Evolutionary conservation across 2,329 filamentous ascomycete genomes (phyloP), one percentile per base, ranked within the genome.

Genomic region (Venturia effusa): DNA sequence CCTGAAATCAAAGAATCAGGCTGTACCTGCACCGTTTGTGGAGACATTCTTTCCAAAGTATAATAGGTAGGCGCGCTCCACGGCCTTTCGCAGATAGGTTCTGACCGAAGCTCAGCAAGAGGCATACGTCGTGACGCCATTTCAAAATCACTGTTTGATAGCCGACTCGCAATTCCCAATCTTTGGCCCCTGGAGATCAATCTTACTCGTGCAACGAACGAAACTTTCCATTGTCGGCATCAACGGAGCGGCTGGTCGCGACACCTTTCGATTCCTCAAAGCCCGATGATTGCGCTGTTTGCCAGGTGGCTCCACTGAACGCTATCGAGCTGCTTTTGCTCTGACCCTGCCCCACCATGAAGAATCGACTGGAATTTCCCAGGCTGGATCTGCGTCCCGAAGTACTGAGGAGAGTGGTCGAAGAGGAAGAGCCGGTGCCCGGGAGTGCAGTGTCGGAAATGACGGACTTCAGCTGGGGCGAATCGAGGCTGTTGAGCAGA

Each of bases 391-490:
- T 60, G 37, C 37, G 34, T n/a, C 27, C 34, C 3, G 59, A 60
- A 40, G 59, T 27, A 15, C 37, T 40, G 15, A n/a, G 40, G 27
- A 41, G 59, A 40, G 40, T 60, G 40, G 51, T 57, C 24, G 59
- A 60, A 43, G 59, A 60, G 59, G 59, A 27, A 37, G 59, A 60
- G n/a, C 43, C 59, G n/a, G 59, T 60, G 5, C 17, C 59, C 7
- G 59, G 59, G 40, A 60, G 59, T 41, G 34, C 40, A 41, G 37
- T 43, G 22, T 60, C 40, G 15, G 59, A 41, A 43, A 60, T 1
- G 34, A 43, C 37, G 8, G 59, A 60, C 59, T 34, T 2, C 4
- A 43, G 59, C 8, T 43, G 37, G 40, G 37, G 43, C 48, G 61
- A n/a, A 6, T 32, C 51, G 19, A 30, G 40, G 40, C 45, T 63